phyloP scores from a whole-genome alignment of 495 filamentous ascomycete species.

The Cairneyella variabilis region DNA sequence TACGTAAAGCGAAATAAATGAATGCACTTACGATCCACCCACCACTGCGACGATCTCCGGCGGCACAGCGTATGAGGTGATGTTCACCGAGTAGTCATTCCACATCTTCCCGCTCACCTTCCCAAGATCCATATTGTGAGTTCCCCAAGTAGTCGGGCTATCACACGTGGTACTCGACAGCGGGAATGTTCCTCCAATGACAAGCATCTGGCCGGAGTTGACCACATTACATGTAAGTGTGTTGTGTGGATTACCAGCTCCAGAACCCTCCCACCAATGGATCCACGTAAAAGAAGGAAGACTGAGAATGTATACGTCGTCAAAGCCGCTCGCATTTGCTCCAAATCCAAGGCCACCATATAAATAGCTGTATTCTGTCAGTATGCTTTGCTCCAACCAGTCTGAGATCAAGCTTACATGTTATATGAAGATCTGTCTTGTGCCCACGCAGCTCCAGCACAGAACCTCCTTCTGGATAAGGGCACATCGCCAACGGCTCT shows the following conservation, averaged over 20 bases:
- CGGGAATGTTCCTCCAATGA: slow-evolving; percentile 42
- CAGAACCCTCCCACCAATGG: slow-evolving; percentile 36
- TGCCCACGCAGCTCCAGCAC: slow-evolving; percentile 49
- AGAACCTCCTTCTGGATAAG: slow-evolving; percentile 44
- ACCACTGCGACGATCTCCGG: slow-evolving; percentile 35
- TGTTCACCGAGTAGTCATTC: slow-evolving; percentile 36
- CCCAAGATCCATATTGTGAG: slow-evolving; percentile 43
- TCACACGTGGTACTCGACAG: slow-evolving; percentile 28
- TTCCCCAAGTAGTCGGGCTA: slow-evolving; percentile 31
- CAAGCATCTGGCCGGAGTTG: slow-evolving; percentile 38
- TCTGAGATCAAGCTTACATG: slow-evolving; percentile 37
- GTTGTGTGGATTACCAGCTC: slow-evolving; percentile 38
- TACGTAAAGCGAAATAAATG: slow-evolving; percentile 18
- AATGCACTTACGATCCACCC: slow-evolving; percentile 38
- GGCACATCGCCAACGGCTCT: slow-evolving; percentile 44
- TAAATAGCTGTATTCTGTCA: slow-evolving; percentile 36
- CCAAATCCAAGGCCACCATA: slow-evolving; percentile 45
- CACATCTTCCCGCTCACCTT: slow-evolving; percentile 36
- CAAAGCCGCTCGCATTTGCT: slow-evolving; percentile 39
- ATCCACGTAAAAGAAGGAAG: slow-evolving; percentile 57
- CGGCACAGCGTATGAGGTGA: slow-evolving; percentile 40
- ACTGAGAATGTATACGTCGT: slow-evolving; percentile 54
- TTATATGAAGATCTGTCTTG: slow-evolving; percentile 51
- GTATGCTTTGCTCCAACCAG: background rate
- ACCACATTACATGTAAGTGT: slow-evolving; percentile 49